These are phyloP conservation scores for Leccinellum albellum DNA, from an alignment of 768 basidiomycete species.

Conservation along the genomic window DNA sequence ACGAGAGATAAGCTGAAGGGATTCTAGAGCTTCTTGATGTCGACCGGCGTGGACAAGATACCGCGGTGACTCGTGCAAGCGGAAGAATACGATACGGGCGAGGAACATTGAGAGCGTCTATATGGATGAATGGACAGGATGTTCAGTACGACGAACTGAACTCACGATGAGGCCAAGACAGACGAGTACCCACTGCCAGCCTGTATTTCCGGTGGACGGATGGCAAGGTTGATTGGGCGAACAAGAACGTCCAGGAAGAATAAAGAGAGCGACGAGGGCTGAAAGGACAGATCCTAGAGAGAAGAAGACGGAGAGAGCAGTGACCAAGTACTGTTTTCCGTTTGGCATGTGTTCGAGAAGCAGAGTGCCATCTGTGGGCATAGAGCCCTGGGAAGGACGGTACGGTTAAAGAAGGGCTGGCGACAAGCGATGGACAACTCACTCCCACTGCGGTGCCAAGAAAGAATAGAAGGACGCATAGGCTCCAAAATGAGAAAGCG, in stretches of 20 bases:
- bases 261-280: constrained; percentile 71
- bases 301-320: constrained; percentile 92
- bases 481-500: constrained; percentile 56
- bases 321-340: constrained; percentile 88
- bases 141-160: constrained; percentile 18
- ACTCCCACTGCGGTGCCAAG: constrained; percentile 94
- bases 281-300: constrained; percentile 87
- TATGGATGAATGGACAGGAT: constrained; percentile 2
- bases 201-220: constrained; percentile 65
- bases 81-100: constrained; percentile 85
- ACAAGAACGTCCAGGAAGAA: constrained; percentile 78
- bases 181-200: constrained; percentile 86
- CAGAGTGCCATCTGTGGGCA: constrained; percentile 96
- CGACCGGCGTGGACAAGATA: constrained; percentile 89
- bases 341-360: constrained; percentile 91
- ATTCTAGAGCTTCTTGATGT: constrained; percentile 77
- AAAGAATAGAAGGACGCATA: constrained; percentile 80
- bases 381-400: constrained; percentile 62
- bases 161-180: constrained; percentile 79
- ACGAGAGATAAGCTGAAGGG: constrained; percentile 76
- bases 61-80: constrained; percentile 89
- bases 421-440: constrained; percentile 27
- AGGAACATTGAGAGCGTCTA: constrained; percentile 88
- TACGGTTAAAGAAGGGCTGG: background rate
- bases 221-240: constrained; percentile 53